phyloP scores from a whole-genome alignment of 352 stramenopile species.

The Pythium rishiriense region DNA sequence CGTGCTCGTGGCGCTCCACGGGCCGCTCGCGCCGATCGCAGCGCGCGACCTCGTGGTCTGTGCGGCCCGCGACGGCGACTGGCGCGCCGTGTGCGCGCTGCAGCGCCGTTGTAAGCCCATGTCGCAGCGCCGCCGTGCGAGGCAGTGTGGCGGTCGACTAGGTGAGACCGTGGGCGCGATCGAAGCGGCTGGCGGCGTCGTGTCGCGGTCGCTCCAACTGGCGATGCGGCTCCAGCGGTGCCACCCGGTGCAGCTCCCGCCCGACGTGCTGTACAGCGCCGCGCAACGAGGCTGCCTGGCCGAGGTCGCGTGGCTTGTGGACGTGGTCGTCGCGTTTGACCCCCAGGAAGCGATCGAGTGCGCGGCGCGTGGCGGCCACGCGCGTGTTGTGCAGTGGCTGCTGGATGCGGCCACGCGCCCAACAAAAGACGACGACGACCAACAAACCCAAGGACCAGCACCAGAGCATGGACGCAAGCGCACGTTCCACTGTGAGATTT shows the following conservation, averaged over 20 bases:
- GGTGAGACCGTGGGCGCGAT: neutral
- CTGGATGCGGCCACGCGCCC: neutral
- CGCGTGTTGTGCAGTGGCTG: conserved; percentile 4
- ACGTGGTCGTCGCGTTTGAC: neutral
- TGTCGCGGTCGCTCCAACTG: neutral
- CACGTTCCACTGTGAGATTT: neutral
- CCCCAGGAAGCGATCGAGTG: conserved; percentile 1
- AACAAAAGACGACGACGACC: neutral
- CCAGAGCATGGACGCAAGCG: neutral
- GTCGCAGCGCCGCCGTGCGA: neutral
- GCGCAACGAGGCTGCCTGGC: neutral
- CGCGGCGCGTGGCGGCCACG: conserved; percentile 8
- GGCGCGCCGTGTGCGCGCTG: neutral
- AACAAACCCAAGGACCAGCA: neutral
- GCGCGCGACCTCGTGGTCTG: neutral
- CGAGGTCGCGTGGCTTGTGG: conserved; percentile 2
- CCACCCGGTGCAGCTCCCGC: neutral
- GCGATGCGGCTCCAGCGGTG: conserved; percentile 7
- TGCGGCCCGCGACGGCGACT: neutral
- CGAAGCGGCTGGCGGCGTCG: neutral
- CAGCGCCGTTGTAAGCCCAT: neutral
- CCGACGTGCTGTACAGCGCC: neutral
- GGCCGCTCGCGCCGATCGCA: neutral
- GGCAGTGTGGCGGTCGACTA: neutral
- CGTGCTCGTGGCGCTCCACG: neutral